Percentiles rank a stretch among this genome's conserved stretches.
Conservation (phyloP, 106 monocot genomes). For the Dioscorea dumetorum region DNA sequence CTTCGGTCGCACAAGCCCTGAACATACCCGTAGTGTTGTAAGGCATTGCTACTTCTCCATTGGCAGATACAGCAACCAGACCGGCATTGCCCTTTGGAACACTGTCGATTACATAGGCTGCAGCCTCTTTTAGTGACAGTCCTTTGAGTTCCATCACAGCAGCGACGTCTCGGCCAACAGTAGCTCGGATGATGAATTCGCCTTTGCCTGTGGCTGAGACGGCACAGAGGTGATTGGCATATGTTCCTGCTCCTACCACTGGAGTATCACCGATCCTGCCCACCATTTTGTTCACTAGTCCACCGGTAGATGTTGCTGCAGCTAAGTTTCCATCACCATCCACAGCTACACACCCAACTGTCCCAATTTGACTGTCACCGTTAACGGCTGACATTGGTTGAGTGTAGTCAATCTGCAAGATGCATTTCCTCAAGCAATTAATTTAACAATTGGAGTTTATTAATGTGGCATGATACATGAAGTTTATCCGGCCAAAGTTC, state of each 20-base stretch:
- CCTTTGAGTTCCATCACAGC: conserved; percentile 89
- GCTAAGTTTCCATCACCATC: conserved; percentile 67
- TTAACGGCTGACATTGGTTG: conserved; percentile 1
- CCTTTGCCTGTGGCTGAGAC: conserved; percentile 91
- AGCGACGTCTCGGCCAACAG: conserved; percentile 76
- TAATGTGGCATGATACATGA: background rate
- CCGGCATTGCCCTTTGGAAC: conserved; percentile 39
- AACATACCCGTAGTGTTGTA: conserved; percentile 76
- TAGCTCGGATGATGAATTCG: conserved; percentile 66
- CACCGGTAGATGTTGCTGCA: conserved; percentile 86
- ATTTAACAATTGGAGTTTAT: background rate
- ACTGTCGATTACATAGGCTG: conserved; percentile 40
- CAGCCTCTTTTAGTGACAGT: conserved; percentile 61
- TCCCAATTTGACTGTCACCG: conserved; percentile 74
- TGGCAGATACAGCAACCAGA: conserved; percentile 57
- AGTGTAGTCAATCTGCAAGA: conserved; percentile 77
- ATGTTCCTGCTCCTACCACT: conserved; percentile 82
- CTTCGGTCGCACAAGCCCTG: conserved; percentile 56
- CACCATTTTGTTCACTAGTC: conserved; percentile 89
- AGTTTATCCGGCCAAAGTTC: no score
- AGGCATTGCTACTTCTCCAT: conserved; percentile 54
- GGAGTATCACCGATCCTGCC: conserved; percentile 96
- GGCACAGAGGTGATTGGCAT: conserved; percentile 78
- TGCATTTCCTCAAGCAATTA: background rate
- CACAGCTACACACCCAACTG: conserved; percentile 89